Conservation (phyloP, 2,329 filamentous ascomycete genomes). For the Penicillium frequentans region DNA sequence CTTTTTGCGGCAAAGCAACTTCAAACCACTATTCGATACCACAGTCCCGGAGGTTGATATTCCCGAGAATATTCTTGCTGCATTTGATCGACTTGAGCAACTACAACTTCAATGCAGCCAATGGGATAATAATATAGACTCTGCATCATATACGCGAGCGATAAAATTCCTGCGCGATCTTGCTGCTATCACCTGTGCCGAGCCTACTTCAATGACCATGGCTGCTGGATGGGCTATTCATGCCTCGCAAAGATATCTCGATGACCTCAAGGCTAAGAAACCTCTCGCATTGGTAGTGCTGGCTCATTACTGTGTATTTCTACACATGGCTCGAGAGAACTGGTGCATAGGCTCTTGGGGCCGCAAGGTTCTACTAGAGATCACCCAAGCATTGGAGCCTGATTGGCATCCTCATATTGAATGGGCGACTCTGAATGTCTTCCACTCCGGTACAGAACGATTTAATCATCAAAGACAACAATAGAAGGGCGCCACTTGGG, state of each 20-base stretch:
- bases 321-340: constrained; percentile 17
- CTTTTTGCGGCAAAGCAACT: constrained; percentile 11
- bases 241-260: constrained; percentile 8
- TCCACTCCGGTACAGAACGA: neutral
- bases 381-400: constrained; percentile 9
- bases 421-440: constrained; percentile 10
- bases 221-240: constrained; percentile 24
- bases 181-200: constrained; percentile 8
- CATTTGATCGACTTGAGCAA: constrained; percentile 4
- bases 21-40: constrained; percentile 9
- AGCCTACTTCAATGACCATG: constrained; percentile 20
- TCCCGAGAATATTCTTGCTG: neutral
- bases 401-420: constrained; percentile 17
- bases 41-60: neutral
- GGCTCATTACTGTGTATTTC: constrained; percentile 23
- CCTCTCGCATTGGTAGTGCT: constrained; percentile 22
- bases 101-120: constrained; percentile 1
- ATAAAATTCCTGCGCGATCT: constrained; percentile 13
- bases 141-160: neutral
- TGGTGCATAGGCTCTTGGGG: constrained; percentile 23
- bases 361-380: constrained; percentile 13
- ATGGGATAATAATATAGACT: neutral
- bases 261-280: constrained; percentile 5
- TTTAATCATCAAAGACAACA: neutral
- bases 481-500: neutral